These are phyloP conservation scores for Exophiala alcalophila DNA, from an alignment of 2,329 filamentous ascomycete genomes.

Conservation along the genomic window DNA sequence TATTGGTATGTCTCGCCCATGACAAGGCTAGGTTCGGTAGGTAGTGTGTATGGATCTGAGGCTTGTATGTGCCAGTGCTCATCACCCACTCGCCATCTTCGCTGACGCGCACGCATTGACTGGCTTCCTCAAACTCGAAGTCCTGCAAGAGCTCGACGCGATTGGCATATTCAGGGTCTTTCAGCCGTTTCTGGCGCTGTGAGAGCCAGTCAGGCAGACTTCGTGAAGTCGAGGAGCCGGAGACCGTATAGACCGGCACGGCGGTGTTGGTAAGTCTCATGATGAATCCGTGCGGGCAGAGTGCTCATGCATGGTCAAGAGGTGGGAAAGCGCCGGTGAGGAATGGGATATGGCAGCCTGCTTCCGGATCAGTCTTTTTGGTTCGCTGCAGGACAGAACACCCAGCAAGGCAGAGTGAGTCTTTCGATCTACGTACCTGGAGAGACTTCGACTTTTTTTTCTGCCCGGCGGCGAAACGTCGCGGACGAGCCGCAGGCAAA, in stretches of 20 bases:
- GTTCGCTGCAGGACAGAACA: background rate
- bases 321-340: background rate
- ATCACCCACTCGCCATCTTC: conserved; percentile 97
- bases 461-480: background rate
- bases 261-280: conserved; percentile 63
- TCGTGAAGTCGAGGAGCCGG: conserved; percentile 81
- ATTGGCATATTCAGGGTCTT: conserved; percentile 88
- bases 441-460: conserved; percentile 9
- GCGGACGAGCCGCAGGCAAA: background rate
- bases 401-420: background rate
- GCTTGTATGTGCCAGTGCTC: conserved; percentile 77
- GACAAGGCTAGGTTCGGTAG: conserved; percentile 91
- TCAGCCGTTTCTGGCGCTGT: conserved; percentile 83
- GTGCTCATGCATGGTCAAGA: conserved; percentile 1
- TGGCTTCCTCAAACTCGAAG: conserved; percentile 96
- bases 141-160: conserved; percentile 93
- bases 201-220: conserved; percentile 95
- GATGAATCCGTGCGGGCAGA: background rate
- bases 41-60: conserved; percentile 93
- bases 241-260: conserved; percentile 91
- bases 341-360: conserved; percentile 5
- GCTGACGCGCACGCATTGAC: conserved; percentile 81
- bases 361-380: conserved; percentile 4
- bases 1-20: conserved; percentile 85
- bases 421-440: conserved; percentile 11